Evolutionary conservation across 2,329 filamentous ascomycete genomes (phyloP).

Genomic region (Ramularia endophylla): DNA sequence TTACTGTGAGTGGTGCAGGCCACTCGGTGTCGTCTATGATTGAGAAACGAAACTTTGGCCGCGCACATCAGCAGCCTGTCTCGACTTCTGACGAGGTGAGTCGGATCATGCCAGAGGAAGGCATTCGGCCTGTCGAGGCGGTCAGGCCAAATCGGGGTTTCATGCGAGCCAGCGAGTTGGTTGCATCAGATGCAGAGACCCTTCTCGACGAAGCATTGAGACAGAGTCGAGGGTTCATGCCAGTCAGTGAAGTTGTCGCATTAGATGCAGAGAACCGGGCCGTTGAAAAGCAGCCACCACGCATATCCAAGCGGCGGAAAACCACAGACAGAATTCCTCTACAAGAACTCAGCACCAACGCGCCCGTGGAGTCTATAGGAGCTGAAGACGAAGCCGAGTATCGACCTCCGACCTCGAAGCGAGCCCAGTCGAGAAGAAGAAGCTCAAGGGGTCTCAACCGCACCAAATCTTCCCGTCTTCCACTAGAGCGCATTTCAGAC

Average conservation of each 20-base stretch:
- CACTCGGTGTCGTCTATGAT: slow-evolving; percentile 11
- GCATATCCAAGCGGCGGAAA: slow-evolving; percentile 21
- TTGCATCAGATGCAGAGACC: not conserved
- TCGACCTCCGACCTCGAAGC: slow-evolving; percentile 9
- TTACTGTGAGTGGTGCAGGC: slow-evolving; percentile 9
- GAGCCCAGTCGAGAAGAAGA: slow-evolving; percentile 15
- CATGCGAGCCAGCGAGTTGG: not conserved
- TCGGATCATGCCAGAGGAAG: too few species aligned
- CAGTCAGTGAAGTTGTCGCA: slow-evolving; percentile 25
- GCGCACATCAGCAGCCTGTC: too few species aligned
- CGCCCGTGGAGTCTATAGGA: not conserved
- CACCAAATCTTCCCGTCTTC: slow-evolving; percentile 33
- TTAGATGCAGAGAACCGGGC: slow-evolving; percentile 9
- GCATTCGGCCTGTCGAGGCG: too few species aligned
- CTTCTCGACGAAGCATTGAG: slow-evolving; percentile 2
- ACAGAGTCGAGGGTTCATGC: slow-evolving; percentile 20
- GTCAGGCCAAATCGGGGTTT: too few species aligned
- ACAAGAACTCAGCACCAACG: slow-evolving; percentile 22
- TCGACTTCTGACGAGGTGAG: too few species aligned
- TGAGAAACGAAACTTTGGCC: slow-evolving; percentile 12
- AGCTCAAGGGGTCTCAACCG: slow-evolving; percentile 20
- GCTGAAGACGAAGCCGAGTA: slow-evolving; percentile 11
- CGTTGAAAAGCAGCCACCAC: slow-evolving; percentile 7
- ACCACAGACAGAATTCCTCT: slow-evolving; percentile 18
- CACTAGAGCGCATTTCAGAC: slow-evolving; percentile 34